These are phyloP conservation scores for Westerdykella aurantiaca DNA, from an alignment of 2,329 filamentous ascomycete genomes.

Conservation along the genomic window DNA sequence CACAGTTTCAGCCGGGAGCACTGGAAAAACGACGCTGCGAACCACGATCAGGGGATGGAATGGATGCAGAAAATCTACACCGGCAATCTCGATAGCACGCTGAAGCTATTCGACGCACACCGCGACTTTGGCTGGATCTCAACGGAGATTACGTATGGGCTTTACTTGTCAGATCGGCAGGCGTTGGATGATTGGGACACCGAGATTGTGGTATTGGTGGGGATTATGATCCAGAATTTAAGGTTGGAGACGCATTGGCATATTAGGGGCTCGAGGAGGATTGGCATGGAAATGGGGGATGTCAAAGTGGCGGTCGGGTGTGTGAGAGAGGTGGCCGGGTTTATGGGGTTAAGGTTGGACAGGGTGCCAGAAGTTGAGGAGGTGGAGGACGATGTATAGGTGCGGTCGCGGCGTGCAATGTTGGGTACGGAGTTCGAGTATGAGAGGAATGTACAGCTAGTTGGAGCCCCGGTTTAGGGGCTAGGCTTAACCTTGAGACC, in stretches of 20 bases:
- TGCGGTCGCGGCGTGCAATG: too few species aligned
- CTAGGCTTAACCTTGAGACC: too few species aligned
- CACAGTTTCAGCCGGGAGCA: slow-evolving; percentile 42
- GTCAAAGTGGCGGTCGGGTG: slow-evolving; percentile 37
- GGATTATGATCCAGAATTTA: slow-evolving; percentile 53
- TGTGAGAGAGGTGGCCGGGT: slow-evolving; percentile 13
- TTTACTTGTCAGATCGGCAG: slow-evolving; percentile 50
- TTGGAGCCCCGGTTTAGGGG: too few species aligned
- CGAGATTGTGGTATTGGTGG: slow-evolving; percentile 47
- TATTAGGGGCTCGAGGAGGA: slow-evolving; percentile 43
- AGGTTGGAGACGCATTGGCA: slow-evolving; percentile 50
- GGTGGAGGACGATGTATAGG: slow-evolving; percentile 11
- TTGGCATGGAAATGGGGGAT: slow-evolving; percentile 42
- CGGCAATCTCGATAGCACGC: slow-evolving; percentile 35
- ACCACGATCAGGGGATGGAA: slow-evolving; percentile 45
- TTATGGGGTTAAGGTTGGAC: slow-evolving; percentile 11
- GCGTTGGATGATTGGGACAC: slow-evolving; percentile 50
- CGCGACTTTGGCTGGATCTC: slow-evolving; percentile 15
- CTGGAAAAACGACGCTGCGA: slow-evolving; percentile 52
- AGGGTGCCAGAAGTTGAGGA: slow-evolving; percentile 12
- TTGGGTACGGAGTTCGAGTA: too few species aligned
- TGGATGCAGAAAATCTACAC: slow-evolving; percentile 56
- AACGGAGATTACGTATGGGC: slow-evolving; percentile 46
- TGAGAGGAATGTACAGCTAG: too few species aligned
- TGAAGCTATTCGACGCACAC: slow-evolving; percentile 13